Base-by-base conservation (phyloP, 2,329 filamentous ascomycete genomes). In the Ophiosphaerella herpotricha region DNA sequence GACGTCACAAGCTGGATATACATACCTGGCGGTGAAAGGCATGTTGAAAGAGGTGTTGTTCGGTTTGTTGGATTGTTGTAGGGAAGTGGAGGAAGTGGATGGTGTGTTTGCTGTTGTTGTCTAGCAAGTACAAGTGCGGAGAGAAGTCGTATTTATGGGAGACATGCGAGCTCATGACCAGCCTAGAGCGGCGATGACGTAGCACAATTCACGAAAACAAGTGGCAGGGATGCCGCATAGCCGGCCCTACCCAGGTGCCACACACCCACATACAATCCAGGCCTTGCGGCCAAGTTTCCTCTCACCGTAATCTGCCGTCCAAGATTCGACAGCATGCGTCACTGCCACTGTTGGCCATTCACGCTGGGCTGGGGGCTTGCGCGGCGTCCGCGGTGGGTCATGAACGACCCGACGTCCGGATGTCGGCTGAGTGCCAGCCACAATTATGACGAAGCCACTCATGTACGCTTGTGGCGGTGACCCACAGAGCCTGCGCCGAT, bases 1-100 rank as follows among this genome's bases (percentile, higher is more conserved):
- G 4, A 21, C 18, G 18, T 21, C 18, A 4, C 4, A 21, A 21
- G 18, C 18, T 4, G 18, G 18, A 21, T 21, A 21, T 21, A 66
- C 77, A 70, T 72, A 82, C 79, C 77, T 80, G 67, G 79, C 80
- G 65, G 82, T 85, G 79, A 85, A 83, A 76, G 82, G 75, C 82
- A 85, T 85, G 68, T 50, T 78, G 77, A 58, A 46, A 64, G 55
- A 46, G 65, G 55, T 50, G 43, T 49, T 51, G 46, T 14, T 43
- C 40, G 36, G 33, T 43, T 31, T 38, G 36, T 21, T 35, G 13
- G 41, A 21, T 21, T 21, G 4, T 21, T 21, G 18, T 21, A 21
- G 18, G 18, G 18, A 21, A 21, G 18, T 14, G 43, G 49, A 45
- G 38, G 41, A 37, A 35, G 21, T 48, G n/a, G n/a, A n/a, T n/a